Conservation (phyloP, 148 eudicot species). For the Euryodendron excelsum region DNA sequence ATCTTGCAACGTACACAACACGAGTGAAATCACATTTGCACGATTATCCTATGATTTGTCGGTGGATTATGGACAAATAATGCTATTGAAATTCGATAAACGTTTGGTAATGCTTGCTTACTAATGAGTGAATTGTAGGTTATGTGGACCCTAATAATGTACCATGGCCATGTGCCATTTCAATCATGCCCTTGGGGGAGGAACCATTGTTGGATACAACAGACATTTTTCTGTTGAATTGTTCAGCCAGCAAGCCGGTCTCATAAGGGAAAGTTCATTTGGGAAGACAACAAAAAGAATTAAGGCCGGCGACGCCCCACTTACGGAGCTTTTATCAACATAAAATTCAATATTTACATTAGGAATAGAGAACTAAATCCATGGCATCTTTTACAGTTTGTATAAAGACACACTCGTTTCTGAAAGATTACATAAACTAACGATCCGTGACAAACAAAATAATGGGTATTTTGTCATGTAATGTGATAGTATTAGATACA, state of each 20-base stretch:
- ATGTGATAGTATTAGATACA: no score
- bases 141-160: not conserved
- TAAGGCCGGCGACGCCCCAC: no score
- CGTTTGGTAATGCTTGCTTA: not conserved
- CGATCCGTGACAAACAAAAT: constrained; percentile 8
- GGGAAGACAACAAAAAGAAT: not conserved
- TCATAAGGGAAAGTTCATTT: not conserved
- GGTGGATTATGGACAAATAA: not conserved
- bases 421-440: constrained; percentile 4
- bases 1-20: no score
- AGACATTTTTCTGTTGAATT: not conserved
- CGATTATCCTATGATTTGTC: not conserved
- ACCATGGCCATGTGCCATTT: not conserved
- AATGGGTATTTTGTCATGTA: not conserved
- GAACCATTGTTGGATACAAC: not conserved
- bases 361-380: not conserved
- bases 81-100: not conserved
- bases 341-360: not conserved
- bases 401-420: not conserved
- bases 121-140: not conserved
- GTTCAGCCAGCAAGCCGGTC: not conserved
- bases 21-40: not conserved
- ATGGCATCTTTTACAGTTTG: not conserved
- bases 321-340: not conserved
- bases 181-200: not conserved